phyloP scores from a whole-genome alignment of 148 eudicot genomes.

The Nepenthes gracilis region DNA sequence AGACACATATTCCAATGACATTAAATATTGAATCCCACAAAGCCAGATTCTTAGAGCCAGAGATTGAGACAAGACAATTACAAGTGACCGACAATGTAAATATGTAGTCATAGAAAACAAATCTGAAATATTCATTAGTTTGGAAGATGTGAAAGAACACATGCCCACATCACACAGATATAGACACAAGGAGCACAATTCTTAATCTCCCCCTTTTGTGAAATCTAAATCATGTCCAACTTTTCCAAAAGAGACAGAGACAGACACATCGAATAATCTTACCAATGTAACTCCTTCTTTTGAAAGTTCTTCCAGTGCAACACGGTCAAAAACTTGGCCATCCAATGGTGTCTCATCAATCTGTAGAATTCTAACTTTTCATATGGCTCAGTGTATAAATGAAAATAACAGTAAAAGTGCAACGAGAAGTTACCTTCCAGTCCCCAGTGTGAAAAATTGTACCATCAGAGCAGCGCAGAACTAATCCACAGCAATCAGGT shows the following conservation, averaged over 20 bases:
- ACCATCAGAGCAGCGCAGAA: conserved; percentile 95
- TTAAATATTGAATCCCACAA: too few relatives aligned
- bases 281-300: conserved; percentile 98
- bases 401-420: conserved; percentile 1
- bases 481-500: conserved; percentile 96
- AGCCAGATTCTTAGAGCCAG: too few relatives aligned
- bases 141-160: too few relatives aligned
- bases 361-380: conserved; percentile 27
- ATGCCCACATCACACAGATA: too few relatives aligned
- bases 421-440: conserved; percentile 70
- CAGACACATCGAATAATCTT: conserved; percentile 12
- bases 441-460: conserved; percentile 98
- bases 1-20: too few relatives aligned
- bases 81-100: too few relatives aligned
- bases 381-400: conserved; percentile 3
- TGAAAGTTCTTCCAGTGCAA: conserved; percentile 79
- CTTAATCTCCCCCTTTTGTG: background rate
- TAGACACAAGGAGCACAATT: too few relatives aligned
- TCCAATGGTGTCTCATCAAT: conserved; percentile 92
- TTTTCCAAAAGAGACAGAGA: background rate
- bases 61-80: too few relatives aligned
- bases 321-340: conserved; percentile 85
- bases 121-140: too few relatives aligned
- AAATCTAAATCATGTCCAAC: background rate
- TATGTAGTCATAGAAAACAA: too few relatives aligned